These are phyloP conservation scores for Boletales sp. DNA, from an alignment of 768 basidiomycete species.

Conservation along the genomic window DNA sequence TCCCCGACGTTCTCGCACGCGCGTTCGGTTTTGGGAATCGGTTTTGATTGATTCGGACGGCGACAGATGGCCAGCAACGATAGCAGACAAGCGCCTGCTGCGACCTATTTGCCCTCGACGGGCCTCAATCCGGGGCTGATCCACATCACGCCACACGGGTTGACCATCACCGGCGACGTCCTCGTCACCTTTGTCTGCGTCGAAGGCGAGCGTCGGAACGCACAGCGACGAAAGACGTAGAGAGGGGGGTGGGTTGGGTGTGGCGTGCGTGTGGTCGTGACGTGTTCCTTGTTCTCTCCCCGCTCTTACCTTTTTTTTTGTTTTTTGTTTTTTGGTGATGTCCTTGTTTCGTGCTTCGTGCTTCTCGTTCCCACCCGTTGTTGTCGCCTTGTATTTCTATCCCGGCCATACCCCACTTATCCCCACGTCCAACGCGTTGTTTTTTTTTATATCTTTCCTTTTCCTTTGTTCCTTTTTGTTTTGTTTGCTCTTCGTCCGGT, in stretches of 20 bases:
- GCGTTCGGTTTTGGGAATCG: not conserved
- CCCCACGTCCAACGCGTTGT: not conserved
- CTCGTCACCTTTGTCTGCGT: conserved; percentile 31
- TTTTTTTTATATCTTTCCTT: not conserved
- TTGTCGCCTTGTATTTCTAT: no score
- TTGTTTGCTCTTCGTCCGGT: not conserved
- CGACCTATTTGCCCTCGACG: conserved; percentile 26
- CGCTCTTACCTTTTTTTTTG: not conserved
- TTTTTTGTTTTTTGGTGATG: not conserved
- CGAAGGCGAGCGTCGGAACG: conserved; percentile 31
- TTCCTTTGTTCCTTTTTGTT: not conserved
- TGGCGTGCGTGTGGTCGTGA: no score
- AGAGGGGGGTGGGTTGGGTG: no score
- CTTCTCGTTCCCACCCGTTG: no score
- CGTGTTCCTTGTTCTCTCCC: no score
- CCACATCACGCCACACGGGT: conserved; percentile 31
- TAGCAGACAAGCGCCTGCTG: conserved; percentile 30
- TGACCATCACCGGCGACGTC: conserved; percentile 32
- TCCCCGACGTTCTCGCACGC: no score
- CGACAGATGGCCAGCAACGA: conserved; percentile 31
- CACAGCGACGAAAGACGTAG: conserved; percentile 19
- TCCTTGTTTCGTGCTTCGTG: no score
- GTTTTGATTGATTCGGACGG: not conserved
- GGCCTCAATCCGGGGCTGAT: conserved; percentile 28
- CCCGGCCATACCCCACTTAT: no score